A percentile compares a stretch with the other conserved stretches of the same genome.
phyloP scores from a whole-genome alignment of 2,329 filamentous ascomycete genomes.

The Fusarium algeriense region DNA sequence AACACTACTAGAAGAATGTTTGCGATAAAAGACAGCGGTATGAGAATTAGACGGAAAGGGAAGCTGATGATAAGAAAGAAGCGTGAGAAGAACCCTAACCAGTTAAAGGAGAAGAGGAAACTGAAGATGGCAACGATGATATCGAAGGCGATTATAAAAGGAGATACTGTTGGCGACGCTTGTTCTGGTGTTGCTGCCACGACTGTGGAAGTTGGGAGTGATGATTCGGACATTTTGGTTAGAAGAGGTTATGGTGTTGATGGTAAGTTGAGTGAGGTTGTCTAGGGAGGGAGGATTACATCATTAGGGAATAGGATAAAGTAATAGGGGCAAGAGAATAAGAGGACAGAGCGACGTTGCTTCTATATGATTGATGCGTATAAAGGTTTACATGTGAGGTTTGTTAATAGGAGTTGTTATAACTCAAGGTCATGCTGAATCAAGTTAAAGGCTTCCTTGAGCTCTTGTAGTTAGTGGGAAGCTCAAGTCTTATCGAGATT shows the following conservation, averaged over 20 bases:
- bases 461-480: conserved; percentile 11
- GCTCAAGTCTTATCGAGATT: conserved; percentile 26
- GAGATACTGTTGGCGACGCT: conserved; percentile 26
- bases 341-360: background rate
- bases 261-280: conserved; percentile 12
- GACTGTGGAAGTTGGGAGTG: conserved; percentile 27
- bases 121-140: conserved; percentile 45
- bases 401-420: background rate
- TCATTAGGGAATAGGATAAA: conserved; percentile 12
- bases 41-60: conserved; percentile 49
- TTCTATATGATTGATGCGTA: background rate
- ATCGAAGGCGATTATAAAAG: conserved; percentile 43
- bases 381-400: background rate
- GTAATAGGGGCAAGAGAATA: background rate
- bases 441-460: conserved; percentile 24
- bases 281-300: conserved; percentile 31
- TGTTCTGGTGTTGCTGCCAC: conserved; percentile 21
- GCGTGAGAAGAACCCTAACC: conserved; percentile 43
- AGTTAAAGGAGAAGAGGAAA: conserved; percentile 48
- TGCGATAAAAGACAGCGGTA: conserved; percentile 49
- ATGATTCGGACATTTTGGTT: conserved; percentile 33
- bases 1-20: conserved; percentile 50
- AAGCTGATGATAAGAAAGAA: conserved; percentile 45
- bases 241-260: conserved; percentile 1
- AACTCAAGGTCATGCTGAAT: background rate